Evolutionary conservation across 495 filamentous ascomycete genomes (phyloP).

Genomic region (Arthonia radiata): DNA sequence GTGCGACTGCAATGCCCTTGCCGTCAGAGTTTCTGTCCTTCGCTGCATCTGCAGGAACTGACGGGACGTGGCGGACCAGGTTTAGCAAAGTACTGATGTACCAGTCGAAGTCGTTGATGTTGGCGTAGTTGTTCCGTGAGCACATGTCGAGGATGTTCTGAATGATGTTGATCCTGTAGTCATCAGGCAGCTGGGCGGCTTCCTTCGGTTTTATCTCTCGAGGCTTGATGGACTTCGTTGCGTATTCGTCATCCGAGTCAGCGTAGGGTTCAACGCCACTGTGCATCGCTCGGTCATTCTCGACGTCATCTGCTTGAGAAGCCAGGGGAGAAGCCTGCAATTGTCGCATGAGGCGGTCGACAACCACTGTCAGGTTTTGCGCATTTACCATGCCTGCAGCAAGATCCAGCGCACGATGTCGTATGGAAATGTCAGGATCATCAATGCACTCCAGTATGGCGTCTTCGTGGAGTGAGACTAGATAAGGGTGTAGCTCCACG

Average conservation of each 20-base stretch:
- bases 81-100: slow-evolving; percentile 70
- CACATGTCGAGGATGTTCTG: slow-evolving; percentile 69
- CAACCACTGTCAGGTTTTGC: slow-evolving; percentile 59
- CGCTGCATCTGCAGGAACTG: slow-evolving; percentile 10
- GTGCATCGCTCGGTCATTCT: slow-evolving; percentile 11
- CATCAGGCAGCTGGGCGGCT: slow-evolving; percentile 35
- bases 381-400: slow-evolving; percentile 73
- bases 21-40: slow-evolving; percentile 4
- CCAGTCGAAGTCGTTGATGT: slow-evolving; percentile 83
- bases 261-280: slow-evolving; percentile 18
- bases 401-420: slow-evolving; percentile 74
- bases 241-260: slow-evolving; percentile 34
- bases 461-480: slow-evolving; percentile 78
- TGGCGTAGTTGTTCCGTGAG: slow-evolving; percentile 66
- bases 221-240: slow-evolving; percentile 16
- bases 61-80: slow-evolving; percentile 46
- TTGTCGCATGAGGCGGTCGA: slow-evolving; percentile 67
- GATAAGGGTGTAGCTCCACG: slow-evolving; percentile 59
- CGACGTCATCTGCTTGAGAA: slow-evolving; percentile 11
- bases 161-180: slow-evolving; percentile 61
- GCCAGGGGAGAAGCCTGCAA: slow-evolving; percentile 29
- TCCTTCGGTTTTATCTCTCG: slow-evolving; percentile 11
- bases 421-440: slow-evolving; percentile 86
- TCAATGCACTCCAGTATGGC: slow-evolving; percentile 92
- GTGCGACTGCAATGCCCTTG: slow-evolving; percentile 35